Evolutionary conservation across 2,329 filamentous ascomycete genomes (phyloP).

Genomic region (Claviceps sp.): DNA sequence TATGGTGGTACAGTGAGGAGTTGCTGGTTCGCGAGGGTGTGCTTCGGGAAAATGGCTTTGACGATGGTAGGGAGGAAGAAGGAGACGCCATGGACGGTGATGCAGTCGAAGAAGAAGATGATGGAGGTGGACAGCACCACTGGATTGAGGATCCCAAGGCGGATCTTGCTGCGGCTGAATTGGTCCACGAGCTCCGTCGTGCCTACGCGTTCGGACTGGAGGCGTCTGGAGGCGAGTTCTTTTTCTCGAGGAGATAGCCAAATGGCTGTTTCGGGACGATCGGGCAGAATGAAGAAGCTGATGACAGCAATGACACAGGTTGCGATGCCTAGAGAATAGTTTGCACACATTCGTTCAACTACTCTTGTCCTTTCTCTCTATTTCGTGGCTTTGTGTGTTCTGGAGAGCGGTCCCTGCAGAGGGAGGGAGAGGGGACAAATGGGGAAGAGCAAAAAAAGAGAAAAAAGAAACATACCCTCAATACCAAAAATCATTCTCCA

Average conservation of each 20-base stretch:
- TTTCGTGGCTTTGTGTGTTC: neutral
- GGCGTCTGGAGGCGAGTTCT: constrained; percentile 45
- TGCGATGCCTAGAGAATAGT: constrained; percentile 36
- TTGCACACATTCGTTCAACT: neutral
- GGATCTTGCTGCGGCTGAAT: constrained; percentile 44
- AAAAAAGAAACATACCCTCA: constrained; percentile 24
- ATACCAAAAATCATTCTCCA: constrained; percentile 64
- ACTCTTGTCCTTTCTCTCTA: neutral
- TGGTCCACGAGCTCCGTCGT: constrained; percentile 43
- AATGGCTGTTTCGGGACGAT: constrained; percentile 50
- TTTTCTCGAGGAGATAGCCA: constrained; percentile 54
- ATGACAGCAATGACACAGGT: constrained; percentile 37
- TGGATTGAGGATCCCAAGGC: constrained; percentile 50
- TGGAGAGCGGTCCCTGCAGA: neutral
- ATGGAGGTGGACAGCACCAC: constrained; percentile 35
- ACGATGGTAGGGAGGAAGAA: constrained; percentile 65
- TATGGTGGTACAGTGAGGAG: constrained; percentile 60
- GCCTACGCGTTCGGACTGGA: constrained; percentile 44
- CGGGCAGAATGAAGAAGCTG: constrained; percentile 48
- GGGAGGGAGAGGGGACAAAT: neutral
- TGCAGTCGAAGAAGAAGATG: constrained; percentile 52
- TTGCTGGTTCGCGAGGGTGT: constrained; percentile 46
- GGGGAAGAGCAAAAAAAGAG: neutral
- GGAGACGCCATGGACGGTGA: constrained; percentile 58
- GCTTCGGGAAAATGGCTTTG: constrained; percentile 49